Evolutionary conservation across 2,329 filamentous ascomycete genomes (phyloP).

Genomic region (Neonectria punicea): DNA sequence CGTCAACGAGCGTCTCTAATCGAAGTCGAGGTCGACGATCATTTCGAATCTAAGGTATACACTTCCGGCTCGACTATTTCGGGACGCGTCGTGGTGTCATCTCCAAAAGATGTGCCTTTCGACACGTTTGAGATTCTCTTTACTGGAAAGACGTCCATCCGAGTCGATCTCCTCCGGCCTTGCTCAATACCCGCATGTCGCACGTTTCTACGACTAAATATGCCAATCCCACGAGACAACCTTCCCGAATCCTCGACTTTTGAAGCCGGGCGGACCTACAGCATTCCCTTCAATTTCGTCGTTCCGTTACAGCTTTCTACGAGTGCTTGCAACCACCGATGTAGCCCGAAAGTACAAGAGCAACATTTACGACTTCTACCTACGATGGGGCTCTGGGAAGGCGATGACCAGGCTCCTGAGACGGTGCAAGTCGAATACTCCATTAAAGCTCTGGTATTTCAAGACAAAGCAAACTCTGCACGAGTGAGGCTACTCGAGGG

Average conservation of each 20-base stretch:
- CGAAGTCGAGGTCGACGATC: conserved; percentile 28
- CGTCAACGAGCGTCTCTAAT: conserved; percentile 22
- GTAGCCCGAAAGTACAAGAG: conserved; percentile 21
- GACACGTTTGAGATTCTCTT: conserved; percentile 32
- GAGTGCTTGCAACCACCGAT: conserved; percentile 25
- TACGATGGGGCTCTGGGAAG: conserved; percentile 33
- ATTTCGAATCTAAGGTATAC: conserved; percentile 35
- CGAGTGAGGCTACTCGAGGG: not conserved
- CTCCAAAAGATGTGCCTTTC: conserved; percentile 18
- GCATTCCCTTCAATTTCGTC: conserved; percentile 30
- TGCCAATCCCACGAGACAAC: conserved; percentile 25
- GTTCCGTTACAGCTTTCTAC: conserved; percentile 32
- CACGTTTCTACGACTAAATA: conserved; percentile 30
- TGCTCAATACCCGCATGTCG: conserved; percentile 19
- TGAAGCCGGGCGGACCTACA: conserved; percentile 24
- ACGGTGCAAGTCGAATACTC: conserved; percentile 26
- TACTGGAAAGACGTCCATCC: conserved; percentile 9
- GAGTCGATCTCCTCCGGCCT: conserved; percentile 31
- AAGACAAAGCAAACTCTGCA: not conserved
- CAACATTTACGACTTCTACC: conserved; percentile 33
- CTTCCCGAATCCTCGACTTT: conserved; percentile 19
- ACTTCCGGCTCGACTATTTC: conserved; percentile 34
- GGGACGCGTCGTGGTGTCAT: conserved; percentile 19
- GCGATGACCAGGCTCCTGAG: conserved; percentile 34
- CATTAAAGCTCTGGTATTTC: conserved; percentile 8